Conservation (phyloP, 768 basidiomycete species). For the Leucocoprinus birnbaumii region DNA sequence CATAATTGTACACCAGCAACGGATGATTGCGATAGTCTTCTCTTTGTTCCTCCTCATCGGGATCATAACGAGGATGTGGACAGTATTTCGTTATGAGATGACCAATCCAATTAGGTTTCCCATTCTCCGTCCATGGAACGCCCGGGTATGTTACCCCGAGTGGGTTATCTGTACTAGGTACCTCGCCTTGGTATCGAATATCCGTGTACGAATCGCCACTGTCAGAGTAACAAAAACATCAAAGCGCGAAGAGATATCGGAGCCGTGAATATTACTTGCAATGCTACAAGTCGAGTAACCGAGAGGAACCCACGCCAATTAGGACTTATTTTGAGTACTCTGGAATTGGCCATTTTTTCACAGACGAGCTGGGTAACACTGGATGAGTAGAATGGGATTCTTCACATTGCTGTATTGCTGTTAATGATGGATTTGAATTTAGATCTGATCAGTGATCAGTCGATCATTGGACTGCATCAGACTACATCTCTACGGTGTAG, state of each 20-base stretch:
- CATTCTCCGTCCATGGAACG: constrained; percentile 41
- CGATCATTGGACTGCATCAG: no score
- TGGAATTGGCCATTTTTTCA: constrained; percentile 16
- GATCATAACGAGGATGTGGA: constrained; percentile 32
- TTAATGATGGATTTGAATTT: background rate
- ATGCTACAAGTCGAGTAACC: constrained; percentile 46
- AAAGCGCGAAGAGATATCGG: no score
- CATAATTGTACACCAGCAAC: constrained; percentile 49
- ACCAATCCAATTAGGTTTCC: constrained; percentile 61
- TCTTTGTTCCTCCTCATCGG: constrained; percentile 23
- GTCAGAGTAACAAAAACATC: background rate
- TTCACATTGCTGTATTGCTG: no score
- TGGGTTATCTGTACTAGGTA: constrained; percentile 42
- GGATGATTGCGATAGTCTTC: constrained; percentile 23
- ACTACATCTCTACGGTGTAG: no score
- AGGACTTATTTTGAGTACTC: constrained; percentile 19
- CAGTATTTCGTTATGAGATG: constrained; percentile 43
- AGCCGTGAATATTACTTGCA: constrained; percentile 39
- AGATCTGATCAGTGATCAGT: no score
- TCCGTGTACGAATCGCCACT: constrained; percentile 66
- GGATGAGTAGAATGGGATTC: no score
- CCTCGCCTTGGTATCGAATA: constrained; percentile 25
- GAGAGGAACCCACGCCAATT: constrained; percentile 42
- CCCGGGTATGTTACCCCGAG: constrained; percentile 52
- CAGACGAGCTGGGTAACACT: background rate